These are phyloP conservation scores for Cicer judaicum DNA, from an alignment of 306 rosid species.

Conservation along the genomic window DNA sequence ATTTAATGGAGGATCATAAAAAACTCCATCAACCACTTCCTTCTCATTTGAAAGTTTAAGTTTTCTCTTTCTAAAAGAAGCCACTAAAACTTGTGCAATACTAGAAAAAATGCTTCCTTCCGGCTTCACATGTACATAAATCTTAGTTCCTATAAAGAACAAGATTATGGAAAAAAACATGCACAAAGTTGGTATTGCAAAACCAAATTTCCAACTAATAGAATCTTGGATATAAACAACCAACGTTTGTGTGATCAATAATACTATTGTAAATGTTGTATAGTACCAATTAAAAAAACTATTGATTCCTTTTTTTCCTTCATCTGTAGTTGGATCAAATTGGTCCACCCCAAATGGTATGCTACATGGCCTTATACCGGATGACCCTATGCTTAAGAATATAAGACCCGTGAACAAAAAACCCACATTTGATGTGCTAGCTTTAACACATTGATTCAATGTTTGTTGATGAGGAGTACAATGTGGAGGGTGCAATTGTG, in stretches of 20 bases:
- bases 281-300: slow-evolving; percentile 86
- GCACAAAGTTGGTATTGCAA: slow-evolving; percentile 66
- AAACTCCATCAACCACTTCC: not conserved
- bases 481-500: slow-evolving; percentile 63
- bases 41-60: slow-evolving; percentile 48
- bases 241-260: slow-evolving; percentile 56
- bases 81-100: slow-evolving; percentile 65
- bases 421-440: slow-evolving; percentile 49
- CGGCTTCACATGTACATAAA: slow-evolving; percentile 63
- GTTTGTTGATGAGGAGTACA: slow-evolving; percentile 49
- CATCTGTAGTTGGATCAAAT: slow-evolving; percentile 64
- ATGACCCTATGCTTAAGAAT: slow-evolving; percentile 63
- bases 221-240: slow-evolving; percentile 76
- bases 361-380: slow-evolving; percentile 84
- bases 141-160: slow-evolving; percentile 61
- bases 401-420: slow-evolving; percentile 56
- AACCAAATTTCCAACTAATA: slow-evolving; percentile 83
- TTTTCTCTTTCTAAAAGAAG: slow-evolving; percentile 64
- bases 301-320: slow-evolving; percentile 65
- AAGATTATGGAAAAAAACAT: slow-evolving; percentile 62
- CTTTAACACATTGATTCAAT: slow-evolving; percentile 53
- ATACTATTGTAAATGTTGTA: slow-evolving; percentile 44
- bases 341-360: slow-evolving; percentile 88
- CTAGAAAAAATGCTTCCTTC: slow-evolving; percentile 72
- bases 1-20: slow-evolving; percentile 67